phyloP scores from a whole-genome alignment of 1,139 yeast genomes.

The Blastobotrys apis region DNA sequence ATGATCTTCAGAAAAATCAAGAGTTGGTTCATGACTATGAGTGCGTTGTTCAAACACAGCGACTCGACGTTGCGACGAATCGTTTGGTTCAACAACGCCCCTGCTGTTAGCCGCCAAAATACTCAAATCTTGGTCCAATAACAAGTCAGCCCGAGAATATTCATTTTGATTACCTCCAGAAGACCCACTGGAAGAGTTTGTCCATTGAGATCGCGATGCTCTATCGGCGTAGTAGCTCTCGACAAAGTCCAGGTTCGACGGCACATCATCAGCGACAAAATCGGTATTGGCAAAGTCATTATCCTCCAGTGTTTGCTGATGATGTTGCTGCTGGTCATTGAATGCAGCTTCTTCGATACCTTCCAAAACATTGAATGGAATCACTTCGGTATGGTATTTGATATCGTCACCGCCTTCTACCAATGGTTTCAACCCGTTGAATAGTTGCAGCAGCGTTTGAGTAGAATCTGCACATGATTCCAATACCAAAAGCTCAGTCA shows the following conservation, averaged over 20 bases:
- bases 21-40: constrained; percentile 29
- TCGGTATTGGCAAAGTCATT: constrained; percentile 21
- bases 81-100: constrained; percentile 13
- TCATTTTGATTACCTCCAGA: constrained; percentile 18
- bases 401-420: constrained; percentile 49
- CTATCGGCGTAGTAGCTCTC: constrained; percentile 38
- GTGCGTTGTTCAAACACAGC: constrained; percentile 29
- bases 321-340: constrained; percentile 4
- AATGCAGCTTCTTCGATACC: constrained; percentile 40
- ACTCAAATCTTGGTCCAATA: constrained; percentile 36
- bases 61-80: constrained; percentile 14
- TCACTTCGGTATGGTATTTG: constrained; percentile 33
- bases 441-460: constrained; percentile 60
- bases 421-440: constrained; percentile 71
- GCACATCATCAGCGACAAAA: constrained; percentile 28
- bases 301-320: constrained; percentile 4
- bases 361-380: constrained; percentile 46
- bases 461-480: constrained; percentile 81
- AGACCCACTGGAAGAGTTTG: constrained; percentile 17
- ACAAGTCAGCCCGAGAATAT: constrained; percentile 30
- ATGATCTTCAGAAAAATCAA: constrained; percentile 46
- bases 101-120: constrained; percentile 23
- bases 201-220: constrained; percentile 24
- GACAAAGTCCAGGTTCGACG: constrained; percentile 34
- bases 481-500: constrained; percentile 22